Evolutionary conservation across 768 basidiomycete species (phyloP).

Genomic region (Lactarius hengduanensis): DNA sequence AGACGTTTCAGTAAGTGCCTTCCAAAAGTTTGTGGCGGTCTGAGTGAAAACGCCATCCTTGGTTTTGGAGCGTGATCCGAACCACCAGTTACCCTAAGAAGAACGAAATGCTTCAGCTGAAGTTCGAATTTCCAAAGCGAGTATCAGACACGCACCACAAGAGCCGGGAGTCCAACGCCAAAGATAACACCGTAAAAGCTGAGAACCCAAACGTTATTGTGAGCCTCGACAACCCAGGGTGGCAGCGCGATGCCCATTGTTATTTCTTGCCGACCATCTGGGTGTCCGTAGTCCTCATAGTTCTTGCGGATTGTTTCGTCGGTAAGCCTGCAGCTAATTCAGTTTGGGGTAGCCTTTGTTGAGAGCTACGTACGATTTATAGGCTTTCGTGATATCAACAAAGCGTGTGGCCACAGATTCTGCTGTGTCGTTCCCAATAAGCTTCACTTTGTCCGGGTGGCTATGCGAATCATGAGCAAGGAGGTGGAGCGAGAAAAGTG

Average conservation of each 20-base stretch:
- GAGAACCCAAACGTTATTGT: constrained; percentile 90
- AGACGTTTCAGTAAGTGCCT: constrained; percentile 76
- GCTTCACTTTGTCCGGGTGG: constrained; percentile 95
- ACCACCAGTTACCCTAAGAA: constrained; percentile 90
- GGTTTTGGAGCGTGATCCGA: constrained; percentile 82
- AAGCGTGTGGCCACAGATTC: constrained; percentile 86
- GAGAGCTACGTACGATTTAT: constrained; percentile 72
- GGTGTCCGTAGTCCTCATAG: constrained; percentile 85
- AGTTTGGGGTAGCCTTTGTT: constrained; percentile 11
- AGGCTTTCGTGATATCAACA: constrained; percentile 94
- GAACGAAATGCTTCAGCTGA: background rate
- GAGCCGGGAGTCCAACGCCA: constrained; percentile 78
- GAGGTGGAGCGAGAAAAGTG: background rate
- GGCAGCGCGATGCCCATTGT: constrained; percentile 95
- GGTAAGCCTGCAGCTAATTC: constrained; percentile 57
- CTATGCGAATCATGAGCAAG: constrained; percentile 40
- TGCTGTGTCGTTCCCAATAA: constrained; percentile 76
- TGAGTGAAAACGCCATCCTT: constrained; percentile 85
- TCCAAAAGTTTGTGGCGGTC: constrained; percentile 89
- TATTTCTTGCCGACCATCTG: constrained; percentile 94
- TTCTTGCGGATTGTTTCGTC: constrained; percentile 92
- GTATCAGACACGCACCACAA: constrained; percentile 57
- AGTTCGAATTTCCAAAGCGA: background rate
- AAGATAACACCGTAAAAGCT: constrained; percentile 86
- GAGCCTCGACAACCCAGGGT: constrained; percentile 86